Evolutionary conservation across 176 grass and related monocot species (phyloP).

Genomic region (Cenchrus americanus): DNA sequence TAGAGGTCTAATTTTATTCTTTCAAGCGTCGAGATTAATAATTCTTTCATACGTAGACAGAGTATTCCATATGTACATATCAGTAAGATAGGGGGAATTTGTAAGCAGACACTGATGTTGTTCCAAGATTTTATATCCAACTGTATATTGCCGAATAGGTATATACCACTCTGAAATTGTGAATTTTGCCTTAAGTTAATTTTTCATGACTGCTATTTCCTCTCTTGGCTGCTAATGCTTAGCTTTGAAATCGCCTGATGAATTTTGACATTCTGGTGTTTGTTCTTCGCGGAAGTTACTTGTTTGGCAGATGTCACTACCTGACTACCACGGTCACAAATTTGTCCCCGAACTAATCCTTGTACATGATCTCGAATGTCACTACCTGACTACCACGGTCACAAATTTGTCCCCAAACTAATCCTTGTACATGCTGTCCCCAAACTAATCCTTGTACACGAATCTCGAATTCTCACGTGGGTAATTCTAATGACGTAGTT

Average conservation of each 20-base stretch:
- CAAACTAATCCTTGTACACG: background rate
- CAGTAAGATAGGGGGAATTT: conserved; percentile 19
- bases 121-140: background rate
- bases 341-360: no score
- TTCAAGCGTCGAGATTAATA: conserved; percentile 37
- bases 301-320: background rate
- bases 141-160: conserved; percentile 36
- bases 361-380: no score
- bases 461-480: background rate
- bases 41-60: conserved; percentile 47
- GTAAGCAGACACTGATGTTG: background rate
- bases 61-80: conserved; percentile 49
- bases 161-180: background rate
- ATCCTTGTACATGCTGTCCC: no score
- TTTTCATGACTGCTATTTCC: background rate
- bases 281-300: background rate
- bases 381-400: no score
- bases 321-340: background rate
- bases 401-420: no score
- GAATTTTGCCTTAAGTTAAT: background rate
- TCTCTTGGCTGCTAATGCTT: background rate
- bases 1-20: conserved; percentile 53
- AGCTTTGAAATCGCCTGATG: background rate
- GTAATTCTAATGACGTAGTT: background rate
- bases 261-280: background rate